A percentile compares a stretch with the other conserved stretches of the same genome.
These are phyloP conservation scores for Sungouiozyma intestinalis DNA, from an alignment of 805 yeast species.

Conservation along the genomic window DNA sequence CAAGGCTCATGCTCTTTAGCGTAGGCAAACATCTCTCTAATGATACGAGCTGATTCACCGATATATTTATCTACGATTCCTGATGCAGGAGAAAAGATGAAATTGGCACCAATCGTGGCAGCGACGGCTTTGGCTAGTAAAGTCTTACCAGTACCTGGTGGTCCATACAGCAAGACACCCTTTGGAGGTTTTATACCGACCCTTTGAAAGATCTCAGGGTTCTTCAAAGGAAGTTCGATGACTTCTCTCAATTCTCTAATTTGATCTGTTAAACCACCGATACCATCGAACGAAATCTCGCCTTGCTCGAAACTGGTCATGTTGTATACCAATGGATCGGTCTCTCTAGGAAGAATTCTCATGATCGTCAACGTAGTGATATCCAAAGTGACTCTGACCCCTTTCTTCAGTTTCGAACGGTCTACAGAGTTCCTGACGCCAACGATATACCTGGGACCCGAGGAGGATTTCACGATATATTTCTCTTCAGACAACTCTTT, in stretches of 20 bases:
- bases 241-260: constrained; percentile 95
- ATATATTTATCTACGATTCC: constrained; percentile 97
- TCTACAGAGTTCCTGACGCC: constrained; percentile 93
- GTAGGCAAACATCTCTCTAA: constrained; percentile 95
- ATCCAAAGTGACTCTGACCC: constrained; percentile 92
- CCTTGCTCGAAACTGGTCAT: constrained; percentile 99
- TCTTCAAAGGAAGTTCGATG: constrained; percentile 90
- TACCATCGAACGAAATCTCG: constrained; percentile 84
- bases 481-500: constrained; percentile 92
- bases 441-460: constrained; percentile 95
- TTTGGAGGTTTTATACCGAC: constrained; percentile 99
- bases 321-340: constrained; percentile 94
- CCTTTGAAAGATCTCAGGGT: constrained; percentile 89
- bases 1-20: constrained; percentile 98
- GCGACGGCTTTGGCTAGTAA: constrained; percentile 95
- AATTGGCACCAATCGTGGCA: constrained; percentile 96
- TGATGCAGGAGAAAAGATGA: constrained; percentile 95
- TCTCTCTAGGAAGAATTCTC: constrained; percentile 96
- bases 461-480: constrained; percentile 89
- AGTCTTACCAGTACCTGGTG: constrained; percentile 98
- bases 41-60: constrained; percentile 93
- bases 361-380: constrained; percentile 96
- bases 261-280: constrained; percentile 94
- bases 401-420: constrained; percentile 74
- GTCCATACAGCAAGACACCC: constrained; percentile 93